These are phyloP conservation scores for Penicillium steckii DNA, from an alignment of 495 filamentous ascomycete genomes.

Conservation along the genomic window DNA sequence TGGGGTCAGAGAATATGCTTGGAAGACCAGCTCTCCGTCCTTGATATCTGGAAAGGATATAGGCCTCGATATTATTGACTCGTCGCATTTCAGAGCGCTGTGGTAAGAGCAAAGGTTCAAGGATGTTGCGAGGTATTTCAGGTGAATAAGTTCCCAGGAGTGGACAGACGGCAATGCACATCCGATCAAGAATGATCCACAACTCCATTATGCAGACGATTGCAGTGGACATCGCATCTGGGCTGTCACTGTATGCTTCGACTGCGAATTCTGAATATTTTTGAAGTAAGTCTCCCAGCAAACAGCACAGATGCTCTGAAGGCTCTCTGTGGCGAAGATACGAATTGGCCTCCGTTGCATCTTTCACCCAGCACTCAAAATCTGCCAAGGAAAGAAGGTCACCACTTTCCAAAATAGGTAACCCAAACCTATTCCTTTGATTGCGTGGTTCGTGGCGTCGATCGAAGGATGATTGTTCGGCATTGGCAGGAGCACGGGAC, in stretches of 20 bases:
- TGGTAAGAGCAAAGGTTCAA: slow-evolving; percentile 50
- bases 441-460: slow-evolving; percentile 4
- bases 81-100: slow-evolving; percentile 46
- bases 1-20: slow-evolving; percentile 33
- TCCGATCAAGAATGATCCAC: slow-evolving; percentile 57
- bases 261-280: slow-evolving; percentile 30
- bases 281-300: slow-evolving; percentile 23
- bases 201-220: slow-evolving; percentile 56
- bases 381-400: slow-evolving; percentile 12
- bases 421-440: background rate
- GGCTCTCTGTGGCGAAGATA: slow-evolving; percentile 25
- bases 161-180: slow-evolving; percentile 35
- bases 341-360: slow-evolving; percentile 19
- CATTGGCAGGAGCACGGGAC: background rate
- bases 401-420: slow-evolving; percentile 10
- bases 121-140: slow-evolving; percentile 37
- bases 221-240: slow-evolving; percentile 55
- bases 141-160: slow-evolving; percentile 51
- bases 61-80: slow-evolving; percentile 44
- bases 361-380: slow-evolving; percentile 43
- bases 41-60: slow-evolving; percentile 35
- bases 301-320: slow-evolving; percentile 17
- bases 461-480: slow-evolving; percentile 2
- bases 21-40: slow-evolving; percentile 7
- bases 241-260: slow-evolving; percentile 35